phyloP scores from a whole-genome alignment of 116 monocot species.

The Posidonia oceanica region DNA sequence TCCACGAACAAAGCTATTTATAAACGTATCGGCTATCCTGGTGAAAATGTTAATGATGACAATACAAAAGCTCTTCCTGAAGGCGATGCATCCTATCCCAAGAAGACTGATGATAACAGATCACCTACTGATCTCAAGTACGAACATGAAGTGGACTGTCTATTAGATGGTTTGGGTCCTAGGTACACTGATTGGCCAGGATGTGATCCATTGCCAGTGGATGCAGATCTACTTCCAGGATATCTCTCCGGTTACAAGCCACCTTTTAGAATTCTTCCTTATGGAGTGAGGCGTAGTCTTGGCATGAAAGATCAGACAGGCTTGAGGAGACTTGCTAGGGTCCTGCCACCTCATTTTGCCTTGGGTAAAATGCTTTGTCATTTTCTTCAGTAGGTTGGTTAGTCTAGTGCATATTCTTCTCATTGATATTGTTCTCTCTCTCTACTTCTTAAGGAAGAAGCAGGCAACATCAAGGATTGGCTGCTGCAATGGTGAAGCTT shows the following conservation, averaged over 20 bases:
- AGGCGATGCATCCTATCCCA: neutral
- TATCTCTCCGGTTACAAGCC: slow-evolving; percentile 58
- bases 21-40: neutral
- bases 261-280: slow-evolving; percentile 84
- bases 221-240: slow-evolving; percentile 91
- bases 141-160: slow-evolving; percentile 74
- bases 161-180: slow-evolving; percentile 74
- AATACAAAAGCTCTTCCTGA: neutral
- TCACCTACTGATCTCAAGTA: slow-evolving; percentile 47
- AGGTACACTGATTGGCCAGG: slow-evolving; percentile 88
- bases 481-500: slow-evolving; percentile 70
- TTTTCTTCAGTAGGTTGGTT: neutral
- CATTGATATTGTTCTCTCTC: neutral
- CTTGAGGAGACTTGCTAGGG: slow-evolving; percentile 70
- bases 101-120: slow-evolving; percentile 16
- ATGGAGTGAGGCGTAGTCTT: slow-evolving; percentile 57
- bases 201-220: slow-evolving; percentile 76
- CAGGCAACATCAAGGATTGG: slow-evolving; percentile 91
- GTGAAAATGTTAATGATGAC: neutral
- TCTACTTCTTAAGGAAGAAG: slow-evolving; percentile 53
- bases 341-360: slow-evolving; percentile 91
- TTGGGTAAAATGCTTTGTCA: slow-evolving; percentile 39
- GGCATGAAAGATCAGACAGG: slow-evolving; percentile 62
- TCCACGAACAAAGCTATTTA: neutral
- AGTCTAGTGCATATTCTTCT: neutral